Evolutionary conservation across 2,329 filamentous ascomycete species (phyloP), one percentile per base, ranked within the genome.

Genomic region (Cladophialophora yegresii): DNA sequence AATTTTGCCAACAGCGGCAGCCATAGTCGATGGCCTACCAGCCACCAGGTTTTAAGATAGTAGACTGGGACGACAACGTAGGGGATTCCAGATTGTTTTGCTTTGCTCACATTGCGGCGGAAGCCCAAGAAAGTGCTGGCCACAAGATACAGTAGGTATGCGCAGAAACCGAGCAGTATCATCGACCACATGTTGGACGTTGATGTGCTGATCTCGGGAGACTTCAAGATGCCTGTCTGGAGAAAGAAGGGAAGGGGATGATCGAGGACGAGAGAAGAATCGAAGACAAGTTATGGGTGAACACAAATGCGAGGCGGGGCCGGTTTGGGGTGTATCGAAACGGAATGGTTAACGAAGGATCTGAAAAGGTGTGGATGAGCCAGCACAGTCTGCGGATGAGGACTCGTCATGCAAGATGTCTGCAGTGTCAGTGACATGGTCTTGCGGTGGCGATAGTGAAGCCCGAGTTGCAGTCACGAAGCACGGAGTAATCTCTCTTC

Each of bases 21-120:
- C 76, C 76, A 81, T n/a, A 83, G 65, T 10, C 70, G 71, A 66
- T 79, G 76, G 7, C 77, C 78, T 23, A 81, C 69, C 28, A 84
- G 72, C 81, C 81, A 84, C 64, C 78, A 74, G 4, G 75, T 72
- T 67, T 78, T 76, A 71, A 80, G 79, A 16, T 74, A 59, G 62
- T 66, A 72, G 40, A 74, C 64, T 13, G 73, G 72, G 9, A 70
- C 67, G 26, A 70, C 65, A 4, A 70, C 59, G 56, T 74, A 74
- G n/a, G 67, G 67, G 28, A 75, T 71, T 4, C 72, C 72, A 2
- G 72, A 73, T 45, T 66, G 69, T 59, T 72, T 71, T 9, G 72
- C 73, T 23, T 64, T 67, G 28, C 53, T 55, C 32, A 74, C 33
- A 57, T 74, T 72, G 20, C 65, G 61, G 53, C 62, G 59, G 30